Base-by-base conservation (phyloP, 371 early-diverging fungal genomes). In the Rhizomucor pusillus region DNA sequence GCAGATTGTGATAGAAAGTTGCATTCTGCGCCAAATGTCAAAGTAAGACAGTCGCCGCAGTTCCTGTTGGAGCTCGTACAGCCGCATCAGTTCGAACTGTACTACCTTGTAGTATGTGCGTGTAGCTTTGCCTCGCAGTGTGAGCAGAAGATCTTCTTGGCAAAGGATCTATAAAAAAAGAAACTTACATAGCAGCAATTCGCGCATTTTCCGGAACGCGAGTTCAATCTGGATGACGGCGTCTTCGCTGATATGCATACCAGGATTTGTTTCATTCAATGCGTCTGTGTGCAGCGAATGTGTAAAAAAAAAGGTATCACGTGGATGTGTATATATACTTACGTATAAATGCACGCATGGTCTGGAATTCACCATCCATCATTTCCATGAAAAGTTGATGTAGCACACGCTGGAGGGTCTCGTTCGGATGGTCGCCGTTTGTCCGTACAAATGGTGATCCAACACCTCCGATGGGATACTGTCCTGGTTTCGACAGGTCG, bases 291-390 rank as follows among this genome's bases (percentile, higher is more conserved):
- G 14, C 37, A 37, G 37, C 37, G 14, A 37, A 37, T 37, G 14
- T 37, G 37, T 23, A 40, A 36, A 43, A 24, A 18, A 47, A 37
- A 20, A 47, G 41, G 29, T 14, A 36, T 25, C 5, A 36, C 24
- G 14, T 43, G 13, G 19, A 16, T 23, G n/a, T n/a, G 13, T 12
- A 16, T 13, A 49, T 18, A 25, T 18, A 72, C 77, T 65, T 76
- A 85, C 85, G 69, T 43, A 85, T 79, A 65, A 85, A 77, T 22
- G 77, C 71, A n/a, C 80, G 69, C 56, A 86, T 77, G 18, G 77
- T 80, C 52, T 82, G 78, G 62, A 84, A 86, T 60, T 86, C 86
- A 41, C 86, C 86, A 52, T 82, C 83, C 73, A 84, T 69, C 66
- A 86, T 81, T 62, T 86, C 86, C 36, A 77, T 72, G 55, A 82